phyloP scores from a whole-genome alignment of 108 stramenopile genomes.

The Cyclostephanos tholiformis region DNA sequence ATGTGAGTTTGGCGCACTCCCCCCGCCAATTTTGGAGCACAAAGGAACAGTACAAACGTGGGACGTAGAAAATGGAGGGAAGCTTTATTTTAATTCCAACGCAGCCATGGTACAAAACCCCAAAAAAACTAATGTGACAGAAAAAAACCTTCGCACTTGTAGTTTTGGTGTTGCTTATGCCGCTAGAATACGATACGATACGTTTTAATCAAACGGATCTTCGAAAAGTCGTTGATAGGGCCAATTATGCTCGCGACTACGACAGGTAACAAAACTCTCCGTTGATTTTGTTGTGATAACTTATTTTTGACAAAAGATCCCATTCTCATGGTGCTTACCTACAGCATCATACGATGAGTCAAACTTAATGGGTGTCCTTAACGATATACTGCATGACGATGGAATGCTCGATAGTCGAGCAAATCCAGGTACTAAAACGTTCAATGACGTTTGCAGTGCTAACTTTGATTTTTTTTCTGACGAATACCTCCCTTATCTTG shows the following conservation, averaged over 20 bases:
- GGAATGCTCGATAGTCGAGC: slow-evolving; percentile 83
- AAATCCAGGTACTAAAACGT: slow-evolving; percentile 62
- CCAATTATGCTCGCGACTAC: slow-evolving; percentile 81
- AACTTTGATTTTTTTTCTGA: neutral
- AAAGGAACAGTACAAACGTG: too few relatives aligned
- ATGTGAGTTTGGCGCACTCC: too few relatives aligned
- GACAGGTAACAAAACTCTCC: neutral
- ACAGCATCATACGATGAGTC: slow-evolving; percentile 86
- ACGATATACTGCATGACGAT: slow-evolving; percentile 67
- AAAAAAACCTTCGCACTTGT: too few relatives aligned
- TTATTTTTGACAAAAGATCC: neutral
- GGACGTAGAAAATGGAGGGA: too few relatives aligned
- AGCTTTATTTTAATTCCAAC: too few relatives aligned
- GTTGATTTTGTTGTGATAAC: neutral
- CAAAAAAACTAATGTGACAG: too few relatives aligned
- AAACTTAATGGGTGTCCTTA: slow-evolving; percentile 75
- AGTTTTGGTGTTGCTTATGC: too few relatives aligned
- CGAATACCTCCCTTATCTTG: neutral
- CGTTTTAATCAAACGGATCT: slow-evolving; percentile 73
- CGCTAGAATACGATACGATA: slow-evolving; percentile 79
- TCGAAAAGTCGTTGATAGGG: slow-evolving; percentile 74
- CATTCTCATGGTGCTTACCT: slow-evolving; percentile 49
- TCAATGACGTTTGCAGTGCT: slow-evolving; percentile 17
- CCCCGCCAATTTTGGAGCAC: too few relatives aligned
- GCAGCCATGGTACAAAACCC: too few relatives aligned